A percentile compares a stretch with the other conserved stretches of the same genome.
phyloP scores from a whole-genome alignment of 345 rosid species.

The Citrus reticulata region DNA sequence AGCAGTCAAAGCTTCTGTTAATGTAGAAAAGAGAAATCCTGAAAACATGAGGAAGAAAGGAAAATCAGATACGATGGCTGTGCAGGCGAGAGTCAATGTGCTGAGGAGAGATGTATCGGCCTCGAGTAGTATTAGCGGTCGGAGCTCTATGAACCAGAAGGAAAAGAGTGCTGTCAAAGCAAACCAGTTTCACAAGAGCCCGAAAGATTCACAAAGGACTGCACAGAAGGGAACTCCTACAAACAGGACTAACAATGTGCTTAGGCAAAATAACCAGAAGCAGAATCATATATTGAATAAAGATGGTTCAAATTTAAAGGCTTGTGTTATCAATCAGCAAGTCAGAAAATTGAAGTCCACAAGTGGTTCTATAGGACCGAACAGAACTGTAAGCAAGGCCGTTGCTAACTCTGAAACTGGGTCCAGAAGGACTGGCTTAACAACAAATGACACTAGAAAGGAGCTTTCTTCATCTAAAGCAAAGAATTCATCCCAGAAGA shows the following conservation, averaged over 20 bases:
- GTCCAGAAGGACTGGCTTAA: slow-evolving; percentile 34
- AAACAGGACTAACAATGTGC: slow-evolving; percentile 29
- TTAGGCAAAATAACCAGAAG: slow-evolving; percentile 65
- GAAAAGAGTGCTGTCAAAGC: slow-evolving; percentile 39
- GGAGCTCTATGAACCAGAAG: slow-evolving; percentile 38
- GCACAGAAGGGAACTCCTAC: slow-evolving; percentile 37
- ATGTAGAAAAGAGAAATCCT: slow-evolving; percentile 30
- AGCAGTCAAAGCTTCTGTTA: slow-evolving; percentile 17
- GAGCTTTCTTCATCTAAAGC: slow-evolving; percentile 36
- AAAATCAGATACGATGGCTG: slow-evolving; percentile 36
- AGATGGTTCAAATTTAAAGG: slow-evolving; percentile 32
- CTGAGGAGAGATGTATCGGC: slow-evolving; percentile 39
- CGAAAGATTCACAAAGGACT: slow-evolving; percentile 27
- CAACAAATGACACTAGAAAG: slow-evolving; percentile 25
- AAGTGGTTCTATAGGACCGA: slow-evolving; percentile 29
- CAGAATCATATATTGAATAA: slow-evolving; percentile 47
- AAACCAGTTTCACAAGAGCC: slow-evolving; percentile 32
- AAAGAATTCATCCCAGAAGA: slow-evolving; percentile 38
- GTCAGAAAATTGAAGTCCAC: slow-evolving; percentile 30
- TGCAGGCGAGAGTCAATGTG: slow-evolving; percentile 42
- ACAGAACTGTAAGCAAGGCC: slow-evolving; percentile 38
- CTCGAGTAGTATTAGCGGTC: slow-evolving; percentile 20
- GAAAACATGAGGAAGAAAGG: slow-evolving; percentile 36
- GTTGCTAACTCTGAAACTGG: slow-evolving; percentile 27
- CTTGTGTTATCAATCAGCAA: slow-evolving; percentile 34